These are phyloP conservation scores for Arabidopsis arenosa DNA, from an alignment of 345 rosid species.

Conservation along the genomic window DNA sequence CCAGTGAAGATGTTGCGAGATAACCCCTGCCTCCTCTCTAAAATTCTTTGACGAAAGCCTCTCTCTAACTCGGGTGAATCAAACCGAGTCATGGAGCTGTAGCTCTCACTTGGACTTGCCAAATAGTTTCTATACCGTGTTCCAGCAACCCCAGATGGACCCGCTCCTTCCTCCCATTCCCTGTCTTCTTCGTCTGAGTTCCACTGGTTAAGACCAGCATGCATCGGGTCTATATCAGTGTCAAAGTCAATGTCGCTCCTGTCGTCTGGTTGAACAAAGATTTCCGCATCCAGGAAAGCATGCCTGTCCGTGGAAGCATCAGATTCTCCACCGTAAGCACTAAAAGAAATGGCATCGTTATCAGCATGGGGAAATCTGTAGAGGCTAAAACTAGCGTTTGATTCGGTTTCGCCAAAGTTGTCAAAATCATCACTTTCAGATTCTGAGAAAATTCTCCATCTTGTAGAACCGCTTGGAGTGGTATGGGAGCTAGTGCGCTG, in stretches of 20 bases:
- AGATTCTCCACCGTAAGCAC: constrained; percentile 76
- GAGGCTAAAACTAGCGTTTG: constrained; percentile 61
- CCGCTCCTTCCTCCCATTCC: constrained; percentile 52
- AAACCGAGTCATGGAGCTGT: constrained; percentile 45
- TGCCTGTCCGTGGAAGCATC: constrained; percentile 78
- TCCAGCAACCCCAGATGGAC: constrained; percentile 43
- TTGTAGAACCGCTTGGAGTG: constrained; percentile 65
- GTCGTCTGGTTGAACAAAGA: constrained; percentile 54
- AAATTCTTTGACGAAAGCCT: constrained; percentile 46
- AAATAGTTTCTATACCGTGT: constrained; percentile 42
- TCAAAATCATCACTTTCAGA: constrained; percentile 79
- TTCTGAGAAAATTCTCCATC: constrained; percentile 78
- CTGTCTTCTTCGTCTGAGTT: constrained; percentile 69
- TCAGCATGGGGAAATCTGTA: constrained; percentile 60
- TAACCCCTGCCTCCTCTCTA: constrained; percentile 53
- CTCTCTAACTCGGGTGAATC: constrained; percentile 54
- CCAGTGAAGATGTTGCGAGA: constrained; percentile 46
- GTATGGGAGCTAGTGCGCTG: constrained; percentile 52
- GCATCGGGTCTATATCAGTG: constrained; percentile 95
- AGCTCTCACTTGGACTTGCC: constrained; percentile 58
- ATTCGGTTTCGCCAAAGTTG: constrained; percentile 64
- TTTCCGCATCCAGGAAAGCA: constrained; percentile 58
- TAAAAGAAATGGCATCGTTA: constrained; percentile 69
- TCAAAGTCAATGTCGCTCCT: constrained; percentile 68
- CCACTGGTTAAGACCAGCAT: constrained; percentile 80